Conservation (phyloP, 2,329 filamentous ascomycete species). For the Ophiostoma ips region DNA sequence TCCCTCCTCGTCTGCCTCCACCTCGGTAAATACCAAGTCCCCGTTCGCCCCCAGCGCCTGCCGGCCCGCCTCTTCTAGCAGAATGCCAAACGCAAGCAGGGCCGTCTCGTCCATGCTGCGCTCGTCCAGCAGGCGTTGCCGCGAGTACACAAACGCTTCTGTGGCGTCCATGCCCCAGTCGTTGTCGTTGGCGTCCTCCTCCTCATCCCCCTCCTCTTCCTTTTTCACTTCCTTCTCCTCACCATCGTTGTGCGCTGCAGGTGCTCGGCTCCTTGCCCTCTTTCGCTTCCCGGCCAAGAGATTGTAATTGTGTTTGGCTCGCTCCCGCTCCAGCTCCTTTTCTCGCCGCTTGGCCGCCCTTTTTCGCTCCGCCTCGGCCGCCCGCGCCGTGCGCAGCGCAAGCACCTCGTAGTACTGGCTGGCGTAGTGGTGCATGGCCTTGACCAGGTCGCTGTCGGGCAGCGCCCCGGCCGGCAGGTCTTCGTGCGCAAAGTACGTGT, state of each 20-base stretch:
- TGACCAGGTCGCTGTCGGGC: slow-evolving; percentile 56
- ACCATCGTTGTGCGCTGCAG: too few species aligned
- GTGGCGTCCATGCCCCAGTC: slow-evolving; percentile 1
- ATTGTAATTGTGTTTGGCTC: too few species aligned
- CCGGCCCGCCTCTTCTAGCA: slow-evolving; percentile 56
- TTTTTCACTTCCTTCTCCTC: neutral
- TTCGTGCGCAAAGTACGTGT: slow-evolving; percentile 55
- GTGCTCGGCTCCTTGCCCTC: too few species aligned
- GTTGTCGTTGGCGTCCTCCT: too few species aligned
- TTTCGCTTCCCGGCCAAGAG: too few species aligned
- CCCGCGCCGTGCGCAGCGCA: neutral
- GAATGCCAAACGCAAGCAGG: slow-evolving; percentile 57
- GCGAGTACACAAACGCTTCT: neutral
- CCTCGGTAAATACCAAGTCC: slow-evolving; percentile 59
- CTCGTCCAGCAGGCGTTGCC: slow-evolving; percentile 28
- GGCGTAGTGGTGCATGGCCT: slow-evolving; percentile 53
- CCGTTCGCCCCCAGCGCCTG: slow-evolving; percentile 49
- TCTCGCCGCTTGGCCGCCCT: neutral
- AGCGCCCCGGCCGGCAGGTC: slow-evolving; percentile 34
- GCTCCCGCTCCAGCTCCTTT: too few species aligned
- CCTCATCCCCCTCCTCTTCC: neutral
- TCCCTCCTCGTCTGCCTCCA: slow-evolving; percentile 19
- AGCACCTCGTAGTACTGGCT: slow-evolving; percentile 49
- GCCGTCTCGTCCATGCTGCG: slow-evolving; percentile 66
- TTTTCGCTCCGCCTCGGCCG: neutral